phyloP scores from a whole-genome alignment of 257 asterid species.

The Gardenia jasminoides region DNA sequence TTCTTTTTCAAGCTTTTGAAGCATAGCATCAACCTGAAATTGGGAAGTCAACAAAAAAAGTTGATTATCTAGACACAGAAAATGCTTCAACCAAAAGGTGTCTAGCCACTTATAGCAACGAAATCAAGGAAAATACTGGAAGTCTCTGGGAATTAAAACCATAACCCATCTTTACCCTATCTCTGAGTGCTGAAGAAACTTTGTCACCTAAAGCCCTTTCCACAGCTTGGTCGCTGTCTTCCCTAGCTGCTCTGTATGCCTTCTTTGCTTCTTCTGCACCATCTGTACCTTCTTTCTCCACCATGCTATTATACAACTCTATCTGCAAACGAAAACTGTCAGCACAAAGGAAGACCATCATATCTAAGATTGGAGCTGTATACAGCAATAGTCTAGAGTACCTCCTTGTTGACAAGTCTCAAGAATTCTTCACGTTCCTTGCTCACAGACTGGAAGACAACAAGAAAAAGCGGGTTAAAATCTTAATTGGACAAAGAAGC shows the following conservation, averaged over 20 bases:
- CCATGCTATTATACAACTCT: conserved; percentile 82
- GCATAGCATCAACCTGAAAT: conserved; percentile 89
- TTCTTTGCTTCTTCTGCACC: conserved; percentile 73
- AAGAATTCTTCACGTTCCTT: conserved; percentile 82
- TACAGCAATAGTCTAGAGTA: conserved; percentile 28
- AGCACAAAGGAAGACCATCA: neutral
- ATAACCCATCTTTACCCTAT: neutral
- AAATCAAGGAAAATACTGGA: neutral
- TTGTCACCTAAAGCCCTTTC: conserved; percentile 55
- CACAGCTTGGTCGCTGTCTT: conserved; percentile 28
- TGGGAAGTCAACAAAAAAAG: neutral
- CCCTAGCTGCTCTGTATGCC: conserved; percentile 89
- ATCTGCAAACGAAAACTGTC: conserved; percentile 46
- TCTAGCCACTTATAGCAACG: conserved; percentile 12
- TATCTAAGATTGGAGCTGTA: neutral
- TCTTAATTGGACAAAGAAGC: conserved; percentile 19
- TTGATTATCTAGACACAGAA: neutral
- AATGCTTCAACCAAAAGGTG: conserved; percentile 20
- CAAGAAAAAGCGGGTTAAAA: conserved; percentile 22
- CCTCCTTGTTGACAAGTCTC: conserved; percentile 90
- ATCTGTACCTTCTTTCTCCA: conserved; percentile 71
- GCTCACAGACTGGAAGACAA: conserved; percentile 65
- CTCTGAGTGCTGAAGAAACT: conserved; percentile 71
- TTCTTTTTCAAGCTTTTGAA: conserved; percentile 94
- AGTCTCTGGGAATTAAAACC: neutral